Base-by-base conservation (phyloP, 1,284 basidiomycete genomes). In the Sanghuangporus sanghuang region DNA sequence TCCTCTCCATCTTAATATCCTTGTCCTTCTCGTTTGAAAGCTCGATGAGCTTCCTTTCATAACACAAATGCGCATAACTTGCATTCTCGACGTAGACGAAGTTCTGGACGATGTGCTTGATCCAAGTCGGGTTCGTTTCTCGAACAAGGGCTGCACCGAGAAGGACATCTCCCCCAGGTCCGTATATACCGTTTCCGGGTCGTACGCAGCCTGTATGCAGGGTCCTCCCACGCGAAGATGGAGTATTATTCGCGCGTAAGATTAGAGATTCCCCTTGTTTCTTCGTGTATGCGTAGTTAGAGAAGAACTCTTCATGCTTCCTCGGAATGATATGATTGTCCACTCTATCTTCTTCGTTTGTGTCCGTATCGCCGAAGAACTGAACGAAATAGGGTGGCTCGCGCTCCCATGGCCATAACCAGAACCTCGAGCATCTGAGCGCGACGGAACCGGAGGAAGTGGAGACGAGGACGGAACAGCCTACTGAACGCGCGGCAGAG, bases 71-170 rank as follows among this genome's bases (percentile, higher is more conserved):
- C 0, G 87, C 85, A 1, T 85, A 75, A 0, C 85, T 83, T 67
- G 82, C 85, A 69, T 91, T 91, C 73, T 91, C 90, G 65, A 90
- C 88, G 68, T 89, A 89, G 67, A 78, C 74, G 71, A 85, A 87
- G 9, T 85, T 86, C 67, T 87, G 83, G 38, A 90, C 67, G 63
- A 82, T 79, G 67, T 78, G 76, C 1, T 70, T 67, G 35, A 85
- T 78, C 88, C 88, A 92, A 0, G 83, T 81, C 0, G 84, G 85
- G 69, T 87, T 89, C 61, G 74, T 71, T 69, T 80, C 75, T 42
- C 85, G 81, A 2, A 80, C 75, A 38, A 91, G 79, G 69, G 85
- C 86, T 14, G 82, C 80, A 11, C 82, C 86, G 61, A 81, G 83
- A 11, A 89, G 71, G 68, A 86, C 79, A 71, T 91, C 89, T 2